Conservation (phyloP, 768 basidiomycete species). For the Lentinula sp. region DNA sequence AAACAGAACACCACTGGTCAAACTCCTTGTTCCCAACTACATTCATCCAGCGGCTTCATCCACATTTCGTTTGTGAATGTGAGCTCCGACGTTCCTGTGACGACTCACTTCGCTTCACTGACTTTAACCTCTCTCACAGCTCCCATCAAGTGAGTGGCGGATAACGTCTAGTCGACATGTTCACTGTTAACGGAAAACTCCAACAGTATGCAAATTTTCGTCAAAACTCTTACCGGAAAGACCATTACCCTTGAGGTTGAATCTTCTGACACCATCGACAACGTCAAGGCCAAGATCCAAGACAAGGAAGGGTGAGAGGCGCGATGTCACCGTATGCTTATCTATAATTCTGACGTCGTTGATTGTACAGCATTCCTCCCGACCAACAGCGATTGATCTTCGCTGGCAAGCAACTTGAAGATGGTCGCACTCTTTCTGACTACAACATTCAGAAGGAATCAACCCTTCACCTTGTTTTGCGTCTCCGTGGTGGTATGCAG, state of each 20-base stretch:
- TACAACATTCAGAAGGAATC: constrained; percentile 37
- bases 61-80: neutral
- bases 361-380: constrained; percentile 43
- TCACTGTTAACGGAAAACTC: constrained; percentile 61
- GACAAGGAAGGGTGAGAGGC: constrained; percentile 12
- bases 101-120: neutral
- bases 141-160: neutral
- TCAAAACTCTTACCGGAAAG: constrained; percentile 52
- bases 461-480: constrained; percentile 60
- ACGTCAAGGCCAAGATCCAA: constrained; percentile 13
- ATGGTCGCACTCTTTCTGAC: constrained; percentile 1
- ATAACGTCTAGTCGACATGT: neutral
- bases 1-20: neutral
- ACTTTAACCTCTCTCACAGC: neutral
- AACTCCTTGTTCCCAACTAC: neutral
- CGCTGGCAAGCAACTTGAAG: constrained; percentile 68
- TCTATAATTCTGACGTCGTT: neutral
- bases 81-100: neutral
- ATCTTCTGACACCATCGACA: neutral
- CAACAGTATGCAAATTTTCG: constrained; percentile 54
- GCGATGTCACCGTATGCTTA: neutral
- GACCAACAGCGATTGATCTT: constrained; percentile 75
- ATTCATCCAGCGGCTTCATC: neutral
- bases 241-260: constrained; percentile 27
- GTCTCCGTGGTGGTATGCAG: constrained; percentile 57